Evolutionary conservation across 805 yeast species (phyloP), one percentile per base, ranked within the genome.

Genomic region (Wickerhamiella lipophila): DNA sequence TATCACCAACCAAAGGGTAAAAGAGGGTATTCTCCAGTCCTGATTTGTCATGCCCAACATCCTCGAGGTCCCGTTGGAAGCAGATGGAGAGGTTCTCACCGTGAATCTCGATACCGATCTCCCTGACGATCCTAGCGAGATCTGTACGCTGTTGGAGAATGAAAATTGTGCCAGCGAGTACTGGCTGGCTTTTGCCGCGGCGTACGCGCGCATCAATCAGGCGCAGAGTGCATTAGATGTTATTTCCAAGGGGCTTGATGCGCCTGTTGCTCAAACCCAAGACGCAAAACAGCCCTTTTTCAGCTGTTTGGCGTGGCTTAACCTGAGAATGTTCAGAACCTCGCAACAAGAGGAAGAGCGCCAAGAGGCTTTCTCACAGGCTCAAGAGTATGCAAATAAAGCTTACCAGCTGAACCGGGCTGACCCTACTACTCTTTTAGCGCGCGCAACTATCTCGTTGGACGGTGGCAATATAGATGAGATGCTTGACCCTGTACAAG

Each of bases 111-210:
- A 75, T 47, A 78, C 79, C 30, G 97, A 89, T 60, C 70, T 87
- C 50, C 94, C 95, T 3, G 95, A 84, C 19, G 95, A 89, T 62
- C 84, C 95, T 3, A 73, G 77, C 41, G 97, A 92, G 60, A 71
- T 92, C 53, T 78, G 83, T 55, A 75, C 77, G 23, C 74, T 89
- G 53, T 69, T 92, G 53, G 81, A 83, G 53, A 84, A 83, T 55
- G 97, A 92, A 66, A 76, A 75, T 50, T 80, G 89, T 45, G 78
- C 75, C 19, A 70, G 74, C 49, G 79, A 80, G 60, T 84, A 78
- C 66, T 92, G 98, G 98, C 66, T 85, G 16, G 74, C 81, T 19
- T 78, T 88, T 53, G 88, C 94, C n/a, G 49, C 79, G 51, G 94
- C 92, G 0, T 92, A 87, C 62, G 79, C 83, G 35, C 71, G 78